These are phyloP conservation scores for Ochromonas danica DNA, from an alignment of 108 stramenopile genomes.

Conservation along the genomic window DNA sequence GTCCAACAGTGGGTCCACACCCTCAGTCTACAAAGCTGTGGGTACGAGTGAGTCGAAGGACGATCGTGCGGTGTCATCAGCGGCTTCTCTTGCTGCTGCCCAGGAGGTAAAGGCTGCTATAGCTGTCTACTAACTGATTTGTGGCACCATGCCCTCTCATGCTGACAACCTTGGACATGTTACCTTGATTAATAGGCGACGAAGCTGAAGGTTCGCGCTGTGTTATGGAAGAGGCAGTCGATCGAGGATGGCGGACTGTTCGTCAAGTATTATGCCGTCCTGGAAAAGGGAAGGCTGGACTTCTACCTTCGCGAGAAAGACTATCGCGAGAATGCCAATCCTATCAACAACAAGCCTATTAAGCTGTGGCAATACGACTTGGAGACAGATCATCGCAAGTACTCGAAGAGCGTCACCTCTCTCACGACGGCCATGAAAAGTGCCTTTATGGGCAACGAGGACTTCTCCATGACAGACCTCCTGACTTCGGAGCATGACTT, in stretches of 20 bases:
- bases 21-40: background rate
- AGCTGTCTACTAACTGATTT: too few relatives aligned
- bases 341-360: conserved; percentile 25
- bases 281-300: conserved; percentile 24
- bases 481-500: conserved; percentile 26
- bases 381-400: conserved; percentile 26
- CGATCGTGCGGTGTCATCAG: too few relatives aligned
- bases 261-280: background rate
- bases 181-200: too few relatives aligned
- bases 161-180: too few relatives aligned
- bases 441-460: conserved; percentile 5
- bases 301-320: too few relatives aligned
- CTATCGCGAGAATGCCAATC: conserved; percentile 8
- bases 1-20: background rate
- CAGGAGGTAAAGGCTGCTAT: too few relatives aligned
- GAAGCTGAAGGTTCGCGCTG: background rate
- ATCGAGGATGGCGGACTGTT: conserved; percentile 1
- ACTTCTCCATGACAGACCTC: conserved; percentile 21
- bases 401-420: background rate
- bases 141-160: too few relatives aligned
- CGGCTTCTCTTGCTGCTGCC: too few relatives aligned
- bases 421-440: background rate
- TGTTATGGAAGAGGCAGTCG: conserved; percentile 7
- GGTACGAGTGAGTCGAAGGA: too few relatives aligned
- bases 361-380: conserved; percentile 29